Evolutionary conservation across 148 eudicot species (phyloP), one percentile per base, ranked within the genome.

Genomic region (Heliamphora exappendiculata): DNA sequence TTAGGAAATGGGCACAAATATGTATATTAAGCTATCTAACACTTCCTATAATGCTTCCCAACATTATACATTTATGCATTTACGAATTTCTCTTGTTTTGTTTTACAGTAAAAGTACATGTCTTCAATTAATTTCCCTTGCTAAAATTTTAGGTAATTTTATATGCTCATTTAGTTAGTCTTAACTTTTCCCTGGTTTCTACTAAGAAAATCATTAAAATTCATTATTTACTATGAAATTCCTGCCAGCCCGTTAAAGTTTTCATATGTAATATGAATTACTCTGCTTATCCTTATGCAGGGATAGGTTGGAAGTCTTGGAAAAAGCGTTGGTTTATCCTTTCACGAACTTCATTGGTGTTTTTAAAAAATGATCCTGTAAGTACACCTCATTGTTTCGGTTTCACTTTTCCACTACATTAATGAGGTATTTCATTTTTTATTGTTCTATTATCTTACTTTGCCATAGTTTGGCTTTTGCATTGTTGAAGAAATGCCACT

Each of bases 261-360:
- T 45, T 5, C 5, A 11, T 1, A 60, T 31, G 3, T 12, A 6
- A 47, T 34, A 19, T 72, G 16, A 31, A 34, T 39, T 33, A 9
- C 39, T 28, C 29, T 44, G 60, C 24, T 49, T 8, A 22, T 75
- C 47, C 82, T 82, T 42, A 45, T 87, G 85, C 95, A 94, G 98
- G 98, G n/a, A 76, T 94, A 82, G 98, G 98, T 58, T 94, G 98
- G 98, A 94, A 89, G 82, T 92, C 96, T 62, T 94, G 98, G 98
- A 94, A 94, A 79, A 94, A 94, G 84, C 93, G 98, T 59, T 94
- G 98, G 98, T 94, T 94, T 78, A 94, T 94, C 83, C 87, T 94
- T 70, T 92, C 97, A n/a, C 93, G 97, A 24, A 90, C 98, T 68
- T 92, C 98, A 53, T 82, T 94, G 86, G 98, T 92, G 36, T 94